Conservation (phyloP, 352 stramenopile genomes). For the Phytophthora europaea region DNA sequence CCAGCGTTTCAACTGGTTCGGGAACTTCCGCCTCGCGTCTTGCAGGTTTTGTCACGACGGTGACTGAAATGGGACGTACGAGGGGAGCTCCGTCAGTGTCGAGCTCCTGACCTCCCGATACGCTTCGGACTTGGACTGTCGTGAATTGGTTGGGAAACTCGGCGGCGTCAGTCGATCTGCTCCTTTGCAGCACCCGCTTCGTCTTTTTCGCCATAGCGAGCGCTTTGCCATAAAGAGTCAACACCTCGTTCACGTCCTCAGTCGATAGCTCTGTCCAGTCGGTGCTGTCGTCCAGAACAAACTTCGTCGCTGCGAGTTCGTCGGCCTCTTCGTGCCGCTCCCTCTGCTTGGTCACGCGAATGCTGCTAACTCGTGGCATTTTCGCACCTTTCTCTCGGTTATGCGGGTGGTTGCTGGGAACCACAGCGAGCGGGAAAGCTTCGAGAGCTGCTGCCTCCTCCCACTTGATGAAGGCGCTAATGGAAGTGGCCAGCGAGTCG, state of each 20-base stretch:
- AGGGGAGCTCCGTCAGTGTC: neutral
- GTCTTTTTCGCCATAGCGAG: conserved; percentile 24
- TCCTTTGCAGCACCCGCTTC: conserved; percentile 1
- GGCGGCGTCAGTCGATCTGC: neutral
- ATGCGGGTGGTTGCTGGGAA: neutral
- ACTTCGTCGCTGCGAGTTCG: neutral
- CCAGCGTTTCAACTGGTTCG: neutral
- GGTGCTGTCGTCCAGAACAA: neutral
- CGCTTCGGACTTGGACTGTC: neutral
- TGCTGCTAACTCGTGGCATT: conserved; percentile 5
- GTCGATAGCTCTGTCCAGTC: neutral
- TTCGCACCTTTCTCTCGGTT: neutral
- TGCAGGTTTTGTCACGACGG: conserved; percentile 20
- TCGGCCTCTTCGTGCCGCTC: neutral
- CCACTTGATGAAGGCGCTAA: conserved; percentile 33
- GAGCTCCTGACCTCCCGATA: neutral
- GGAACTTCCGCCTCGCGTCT: conserved; percentile 7
- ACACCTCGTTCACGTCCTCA: conserved; percentile 2
- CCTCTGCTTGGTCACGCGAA: neutral
- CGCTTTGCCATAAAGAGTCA: conserved; percentile 26
- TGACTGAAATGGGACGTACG: conserved; percentile 28
- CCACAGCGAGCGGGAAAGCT: conserved; percentile 29
- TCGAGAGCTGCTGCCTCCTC: conserved; percentile 23
- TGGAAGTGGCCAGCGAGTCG: neutral
- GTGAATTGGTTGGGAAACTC: neutral